Base-by-base conservation (phyloP, 164 flowering plant species). In the Echeveria elegans region DNA sequence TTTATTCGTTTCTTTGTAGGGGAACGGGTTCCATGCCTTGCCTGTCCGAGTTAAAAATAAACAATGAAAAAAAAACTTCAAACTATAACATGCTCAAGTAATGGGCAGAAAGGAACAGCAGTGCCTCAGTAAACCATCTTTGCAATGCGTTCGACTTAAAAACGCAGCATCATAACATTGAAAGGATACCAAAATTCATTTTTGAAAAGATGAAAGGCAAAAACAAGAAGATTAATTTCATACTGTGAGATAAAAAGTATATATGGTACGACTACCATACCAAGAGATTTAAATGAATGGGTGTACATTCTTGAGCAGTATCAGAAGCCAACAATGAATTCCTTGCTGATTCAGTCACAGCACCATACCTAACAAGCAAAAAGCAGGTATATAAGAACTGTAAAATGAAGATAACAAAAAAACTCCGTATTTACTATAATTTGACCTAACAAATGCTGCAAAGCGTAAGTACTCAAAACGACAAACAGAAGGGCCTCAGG, bases 21-120 rank as follows among this genome's bases (percentile, higher is more conserved):
- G 37, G 96, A 75, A 60, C 99, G 92, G 41, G 97, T 94, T 59
- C 97, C 99, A 77, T 91, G 97, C 78, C 97, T 85, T 65, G 99
- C 93, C 99, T 91, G 74, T 50, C 2, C n/a, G 21, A 50, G 28
- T n/a, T 1, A 16, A 50, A 50, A 21, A 4, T 26, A 50, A 9
- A 50, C n/a, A 50, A 6, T 50, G 56, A 19, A 50, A 50, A 19
- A 53, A 8, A 53, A 23, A 34, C 5, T 14, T 41, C 14, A 47
- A 47, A 47, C 4, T 47, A 47, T 15, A 47, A 47, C 52, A n/a
- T n/a, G n/a, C n/a, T n/a, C n/a, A n/a, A n/a, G n/a, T n/a, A n/a
- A n/a, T n/a, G n/a, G n/a, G n/a, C n/a, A n/a, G 7, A 34, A 43
- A 43, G 48, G 14, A 43, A 48, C 24, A 21, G 53, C 24, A 48